Base-by-base conservation (phyloP, 345 rosid species). In the Camelina hispida region DNA sequence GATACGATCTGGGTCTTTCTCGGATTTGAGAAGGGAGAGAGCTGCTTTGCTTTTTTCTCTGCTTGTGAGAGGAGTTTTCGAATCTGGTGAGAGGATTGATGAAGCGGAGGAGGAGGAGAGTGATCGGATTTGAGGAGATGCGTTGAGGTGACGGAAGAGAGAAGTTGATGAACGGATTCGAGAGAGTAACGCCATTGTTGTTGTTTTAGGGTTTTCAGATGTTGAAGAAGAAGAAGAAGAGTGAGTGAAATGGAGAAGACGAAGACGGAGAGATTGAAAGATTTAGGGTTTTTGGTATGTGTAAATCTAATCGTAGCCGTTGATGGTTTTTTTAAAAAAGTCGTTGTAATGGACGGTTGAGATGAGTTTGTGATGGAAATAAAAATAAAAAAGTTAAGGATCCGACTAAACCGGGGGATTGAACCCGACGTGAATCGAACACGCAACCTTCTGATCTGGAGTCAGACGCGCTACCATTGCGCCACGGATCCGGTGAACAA, bases 391-490 rank as follows among this genome's bases (percentile, higher is more conserved):
- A 66, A 58, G 0, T 0, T 0, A 2, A 0, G 12, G 66, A 57
- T 75, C 68, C 23, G 1, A 0, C 0, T 30, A 0, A 3, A 68
- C 58, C 59, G 75, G 79, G 69, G 43, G 4, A 28, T 76, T 68
- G 69, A 75, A 75, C 74, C 74, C 69, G 79, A 76, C 79, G 74
- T 68, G 30, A 56, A 90, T 86, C 91, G 90, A 93, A 86, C 93
- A 86, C 90, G 91, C 97, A 89, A 93, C 93, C 96, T 93, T 93
- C 93, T 89, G 95, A 90, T 87, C 93, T 86, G 93, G 98, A 87
- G 97, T 87, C 93, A 87, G 95, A 90, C 93, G 93, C 91, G 93
- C 97, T 89, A 89, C 95, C 98, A 87, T 93, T 93, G 97, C 91
- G 95, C 96, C 95, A 87, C 90, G 85, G 91, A 87, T 88, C 97